Evolutionary conservation across 208 protist genomes (phyloP).

Genomic region (Leishmania turanica): DNA sequence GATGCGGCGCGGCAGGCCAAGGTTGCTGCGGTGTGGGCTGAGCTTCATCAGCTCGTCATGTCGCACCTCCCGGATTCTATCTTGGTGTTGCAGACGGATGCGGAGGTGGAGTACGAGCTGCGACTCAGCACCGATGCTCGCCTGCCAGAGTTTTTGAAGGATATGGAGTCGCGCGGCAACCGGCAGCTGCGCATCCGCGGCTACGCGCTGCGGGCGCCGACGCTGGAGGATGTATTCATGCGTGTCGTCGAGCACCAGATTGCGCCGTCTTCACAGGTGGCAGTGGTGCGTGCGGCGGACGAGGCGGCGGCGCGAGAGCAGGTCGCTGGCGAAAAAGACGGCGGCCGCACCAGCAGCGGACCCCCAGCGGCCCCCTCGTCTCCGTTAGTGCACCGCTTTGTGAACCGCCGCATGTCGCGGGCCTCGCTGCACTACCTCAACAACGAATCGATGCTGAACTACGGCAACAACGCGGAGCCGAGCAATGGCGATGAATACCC

Average conservation of each 20-base stretch:
- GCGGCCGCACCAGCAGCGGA: not conserved
- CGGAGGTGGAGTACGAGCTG: conserved; percentile 58
- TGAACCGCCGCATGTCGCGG: conserved; percentile 29
- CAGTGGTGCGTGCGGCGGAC: not conserved
- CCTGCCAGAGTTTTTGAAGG: conserved; percentile 43
- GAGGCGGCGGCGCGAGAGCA: not conserved
- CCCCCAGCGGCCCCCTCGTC: not conserved
- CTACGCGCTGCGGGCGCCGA: conserved; percentile 61
- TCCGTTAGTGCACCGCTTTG: not conserved
- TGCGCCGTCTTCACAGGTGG: not conserved
- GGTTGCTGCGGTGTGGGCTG: conserved; percentile 20
- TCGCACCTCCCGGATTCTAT: conserved; percentile 26
- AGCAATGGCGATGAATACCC: conserved; percentile 8
- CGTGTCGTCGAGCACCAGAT: conserved; percentile 38
- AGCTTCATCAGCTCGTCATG: conserved; percentile 35
- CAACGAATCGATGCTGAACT: conserved; percentile 17
- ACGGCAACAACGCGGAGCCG: conserved; percentile 16
- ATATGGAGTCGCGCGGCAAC: conserved; percentile 39
- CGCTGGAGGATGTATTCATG: conserved; percentile 86
- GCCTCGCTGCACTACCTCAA: conserved; percentile 26
- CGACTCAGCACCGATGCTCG: conserved; percentile 17
- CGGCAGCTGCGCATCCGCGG: conserved; percentile 35
- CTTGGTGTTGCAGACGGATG: conserved; percentile 19
- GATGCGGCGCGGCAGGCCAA: conserved; percentile 14
- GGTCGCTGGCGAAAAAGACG: not conserved